A percentile compares a stretch with the other conserved stretches of the same genome.
Evolutionary conservation across 805 yeast species (phyloP).

Genomic region (Saccharomycopsis schoenii): DNA sequence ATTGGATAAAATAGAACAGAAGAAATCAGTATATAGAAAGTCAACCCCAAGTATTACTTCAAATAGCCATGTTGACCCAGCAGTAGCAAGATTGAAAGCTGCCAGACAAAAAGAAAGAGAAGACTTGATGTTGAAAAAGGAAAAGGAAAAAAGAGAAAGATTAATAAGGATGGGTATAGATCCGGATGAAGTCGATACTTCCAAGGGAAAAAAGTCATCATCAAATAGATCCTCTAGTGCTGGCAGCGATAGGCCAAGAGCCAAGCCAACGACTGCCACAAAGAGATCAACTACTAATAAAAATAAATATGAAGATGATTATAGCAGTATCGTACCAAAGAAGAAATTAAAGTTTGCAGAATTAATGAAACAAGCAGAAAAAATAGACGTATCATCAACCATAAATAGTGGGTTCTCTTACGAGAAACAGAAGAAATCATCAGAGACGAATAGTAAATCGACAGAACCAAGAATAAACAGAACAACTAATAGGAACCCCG

Average conservation of each 20-base stretch:
- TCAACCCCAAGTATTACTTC: not conserved
- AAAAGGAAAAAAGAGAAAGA: slow-evolving; percentile 2
- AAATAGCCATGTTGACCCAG: slow-evolving; percentile 43
- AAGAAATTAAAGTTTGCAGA: slow-evolving; percentile 53
- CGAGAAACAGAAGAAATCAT: not conserved
- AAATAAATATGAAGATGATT: not conserved
- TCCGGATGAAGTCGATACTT: slow-evolving; percentile 5
- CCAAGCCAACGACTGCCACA: slow-evolving; percentile 21
- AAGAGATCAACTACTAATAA: slow-evolving; percentile 8
- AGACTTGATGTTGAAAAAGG: slow-evolving; percentile 19
- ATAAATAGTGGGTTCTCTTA: slow-evolving; percentile 22
- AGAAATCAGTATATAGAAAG: not conserved
- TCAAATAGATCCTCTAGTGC: slow-evolving; percentile 9
- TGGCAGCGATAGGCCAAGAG: slow-evolving; percentile 27
- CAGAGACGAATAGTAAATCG: not conserved
- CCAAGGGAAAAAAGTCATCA: slow-evolving; percentile 23
- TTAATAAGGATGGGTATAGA: slow-evolving; percentile 8
- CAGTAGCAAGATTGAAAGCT: slow-evolving; percentile 59
- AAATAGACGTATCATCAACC: slow-evolving; percentile 41
- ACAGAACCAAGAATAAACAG: slow-evolving; percentile 26
- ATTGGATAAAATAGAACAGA: not conserved
- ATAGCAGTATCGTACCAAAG: slow-evolving; percentile 16
- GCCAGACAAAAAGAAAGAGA: slow-evolving; percentile 49
- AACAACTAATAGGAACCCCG: not conserved
- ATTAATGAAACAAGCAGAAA: slow-evolving; percentile 58